A percentile compares a stretch with the other conserved stretches of the same genome.
Conservation (phyloP, 2,329 filamentous ascomycete species). For the Cladosporium sp. region DNA sequence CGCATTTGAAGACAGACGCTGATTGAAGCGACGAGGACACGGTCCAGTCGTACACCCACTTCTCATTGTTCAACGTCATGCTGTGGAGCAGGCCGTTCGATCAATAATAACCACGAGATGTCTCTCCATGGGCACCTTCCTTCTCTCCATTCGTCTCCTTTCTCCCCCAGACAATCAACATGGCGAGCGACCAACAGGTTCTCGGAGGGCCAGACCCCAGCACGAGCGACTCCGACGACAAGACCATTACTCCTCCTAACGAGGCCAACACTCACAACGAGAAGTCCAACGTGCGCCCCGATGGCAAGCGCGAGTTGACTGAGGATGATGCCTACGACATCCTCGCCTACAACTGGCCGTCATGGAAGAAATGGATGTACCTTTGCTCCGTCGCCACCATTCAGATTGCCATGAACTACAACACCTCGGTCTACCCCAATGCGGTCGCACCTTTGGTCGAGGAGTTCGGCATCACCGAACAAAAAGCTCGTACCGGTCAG, state of each 20-base stretch:
- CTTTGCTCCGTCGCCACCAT: slow-evolving; percentile 45
- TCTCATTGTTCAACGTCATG: slow-evolving; percentile 11
- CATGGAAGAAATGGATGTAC: slow-evolving; percentile 46
- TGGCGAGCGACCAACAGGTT: slow-evolving; percentile 10
- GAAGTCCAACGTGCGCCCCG: slow-evolving; percentile 1
- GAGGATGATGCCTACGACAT: slow-evolving; percentile 25
- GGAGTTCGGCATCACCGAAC: slow-evolving; percentile 38
- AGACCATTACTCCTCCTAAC: slow-evolving; percentile 6
- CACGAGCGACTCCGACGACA: slow-evolving; percentile 7
- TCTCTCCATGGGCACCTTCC: slow-evolving; percentile 8
- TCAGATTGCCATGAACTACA: slow-evolving; percentile 50
- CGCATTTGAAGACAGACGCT: background rate
- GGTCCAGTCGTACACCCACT: background rate
- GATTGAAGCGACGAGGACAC: slow-evolving; percentile 3
- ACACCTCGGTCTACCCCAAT: slow-evolving; percentile 47
- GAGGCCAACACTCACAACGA: slow-evolving; percentile 1
- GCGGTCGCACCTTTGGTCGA: slow-evolving; percentile 38
- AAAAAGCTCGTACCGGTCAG: slow-evolving; percentile 40
- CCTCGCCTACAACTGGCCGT: slow-evolving; percentile 43
- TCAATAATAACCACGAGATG: slow-evolving; percentile 5
- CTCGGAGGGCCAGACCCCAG: background rate
- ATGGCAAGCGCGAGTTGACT: slow-evolving; percentile 19
- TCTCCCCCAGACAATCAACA: background rate
- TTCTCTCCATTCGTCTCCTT: slow-evolving; percentile 4
- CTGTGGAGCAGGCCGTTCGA: slow-evolving; percentile 9